phyloP scores from a whole-genome alignment of 768 basidiomycete species.

The Calocybe cyanea region DNA sequence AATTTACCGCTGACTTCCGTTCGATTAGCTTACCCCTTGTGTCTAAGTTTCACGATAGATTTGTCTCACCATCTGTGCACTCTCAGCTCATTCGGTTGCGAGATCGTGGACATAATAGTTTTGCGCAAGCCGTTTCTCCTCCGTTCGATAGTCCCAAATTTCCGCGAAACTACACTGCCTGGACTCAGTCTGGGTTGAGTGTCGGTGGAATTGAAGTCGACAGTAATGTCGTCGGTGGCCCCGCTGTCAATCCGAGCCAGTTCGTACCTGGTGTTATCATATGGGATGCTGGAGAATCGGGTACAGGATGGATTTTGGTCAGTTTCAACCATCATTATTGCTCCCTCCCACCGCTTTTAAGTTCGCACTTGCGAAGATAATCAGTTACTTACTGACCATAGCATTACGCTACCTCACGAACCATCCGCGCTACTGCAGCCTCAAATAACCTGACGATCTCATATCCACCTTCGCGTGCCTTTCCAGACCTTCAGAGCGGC shows the following conservation, averaged over 20 bases:
- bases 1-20: neutral
- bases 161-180: conserved; percentile 27
- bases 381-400: too few relatives aligned
- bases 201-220: conserved; percentile 25
- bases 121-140: conserved; percentile 24
- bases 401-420: conserved; percentile 23
- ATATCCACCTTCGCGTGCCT: conserved; percentile 23
- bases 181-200: conserved; percentile 23
- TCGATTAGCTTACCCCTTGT: conserved; percentile 19
- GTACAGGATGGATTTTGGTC: conserved; percentile 22
- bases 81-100: conserved; percentile 12
- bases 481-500: conserved; percentile 15
- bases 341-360: neutral
- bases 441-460: conserved; percentile 19
- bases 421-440: conserved; percentile 21
- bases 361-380: neutral
- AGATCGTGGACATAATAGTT: conserved; percentile 12
- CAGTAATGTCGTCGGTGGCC: conserved; percentile 21
- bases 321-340: conserved; percentile 2
- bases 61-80: conserved; percentile 17
- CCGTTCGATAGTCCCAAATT: conserved; percentile 21
- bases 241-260: conserved; percentile 20
- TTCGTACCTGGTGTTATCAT: conserved; percentile 23
- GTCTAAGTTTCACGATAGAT: conserved; percentile 25
- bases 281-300: conserved; percentile 17